phyloP scores from a whole-genome alignment of 805 yeast species.

The Hanseniaspora vineae region DNA sequence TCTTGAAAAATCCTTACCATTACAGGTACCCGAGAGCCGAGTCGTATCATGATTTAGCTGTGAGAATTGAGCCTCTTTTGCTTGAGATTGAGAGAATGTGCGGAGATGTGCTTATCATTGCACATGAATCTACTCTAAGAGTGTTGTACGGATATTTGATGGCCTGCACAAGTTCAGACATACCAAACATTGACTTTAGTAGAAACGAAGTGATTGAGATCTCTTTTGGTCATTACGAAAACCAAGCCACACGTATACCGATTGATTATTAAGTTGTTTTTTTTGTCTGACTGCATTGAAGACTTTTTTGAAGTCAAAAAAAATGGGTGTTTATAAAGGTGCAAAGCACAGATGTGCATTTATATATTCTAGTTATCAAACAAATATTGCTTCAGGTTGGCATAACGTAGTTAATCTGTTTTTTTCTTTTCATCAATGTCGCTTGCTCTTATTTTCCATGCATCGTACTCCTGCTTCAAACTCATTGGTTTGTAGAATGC shows the following conservation, averaged over 20 bases:
- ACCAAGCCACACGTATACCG: slow-evolving; percentile 43
- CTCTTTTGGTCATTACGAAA: slow-evolving; percentile 74
- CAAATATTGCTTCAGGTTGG: no score
- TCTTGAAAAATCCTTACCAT: slow-evolving; percentile 74
- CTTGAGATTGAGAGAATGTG: slow-evolving; percentile 89
- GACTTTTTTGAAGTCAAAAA: no score
- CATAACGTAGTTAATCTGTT: no score
- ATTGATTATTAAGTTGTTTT: slow-evolving; percentile 11
- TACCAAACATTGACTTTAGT: slow-evolving; percentile 68
- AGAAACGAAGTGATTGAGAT: slow-evolving; percentile 78
- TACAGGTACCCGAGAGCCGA: slow-evolving; percentile 87
- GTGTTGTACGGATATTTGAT: slow-evolving; percentile 89
- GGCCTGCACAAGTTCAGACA: slow-evolving; percentile 81
- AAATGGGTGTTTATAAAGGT: no score
- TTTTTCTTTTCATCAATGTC: background rate
- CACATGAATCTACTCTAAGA: slow-evolving; percentile 81
- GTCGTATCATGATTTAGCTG: slow-evolving; percentile 91
- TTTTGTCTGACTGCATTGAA: no score
- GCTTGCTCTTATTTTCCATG: slow-evolving; percentile 18
- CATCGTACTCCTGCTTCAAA: slow-evolving; percentile 33
- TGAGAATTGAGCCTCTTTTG: slow-evolving; percentile 83
- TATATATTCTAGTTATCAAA: no score
- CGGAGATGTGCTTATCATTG: slow-evolving; percentile 78
- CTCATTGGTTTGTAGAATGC: slow-evolving; percentile 35
- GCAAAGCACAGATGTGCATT: no score